phyloP scores from a whole-genome alignment of 306 rosid species.

The Gillenia trifoliata region DNA sequence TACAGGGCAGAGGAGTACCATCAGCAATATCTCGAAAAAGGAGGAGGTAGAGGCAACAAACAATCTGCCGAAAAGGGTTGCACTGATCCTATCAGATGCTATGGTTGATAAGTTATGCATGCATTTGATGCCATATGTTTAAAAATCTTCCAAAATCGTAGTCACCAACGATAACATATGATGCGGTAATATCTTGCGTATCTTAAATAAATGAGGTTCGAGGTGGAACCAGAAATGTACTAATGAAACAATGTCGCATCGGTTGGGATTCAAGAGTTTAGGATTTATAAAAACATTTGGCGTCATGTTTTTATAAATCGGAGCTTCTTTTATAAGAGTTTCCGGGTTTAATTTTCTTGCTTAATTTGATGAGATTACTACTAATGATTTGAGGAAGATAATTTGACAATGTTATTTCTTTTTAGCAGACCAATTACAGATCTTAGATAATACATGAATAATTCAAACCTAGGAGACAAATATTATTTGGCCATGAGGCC shows the following conservation, averaged over 20 bases:
- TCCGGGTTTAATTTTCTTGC: background rate
- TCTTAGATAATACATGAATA: background rate
- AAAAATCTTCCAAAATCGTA: background rate
- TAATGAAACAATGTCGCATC: background rate
- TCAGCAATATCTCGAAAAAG: conserved; percentile 87
- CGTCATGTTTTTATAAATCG: background rate
- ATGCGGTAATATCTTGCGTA: background rate
- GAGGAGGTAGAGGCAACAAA: conserved; percentile 52
- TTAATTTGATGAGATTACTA: background rate
- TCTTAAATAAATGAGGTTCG: background rate
- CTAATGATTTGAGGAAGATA: background rate
- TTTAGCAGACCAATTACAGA: conserved; percentile 6
- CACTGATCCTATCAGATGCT: conserved; percentile 82
- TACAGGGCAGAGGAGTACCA: conserved; percentile 93
- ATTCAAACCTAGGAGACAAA: conserved; percentile 9
- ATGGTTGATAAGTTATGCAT: conserved; percentile 36
- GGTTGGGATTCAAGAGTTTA: background rate
- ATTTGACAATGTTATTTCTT: conserved; percentile 15
- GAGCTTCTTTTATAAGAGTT: background rate
- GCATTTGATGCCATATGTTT: background rate
- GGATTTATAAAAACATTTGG: background rate
- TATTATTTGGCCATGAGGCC: conserved; percentile 20
- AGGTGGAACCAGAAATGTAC: background rate
- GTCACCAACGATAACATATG: background rate
- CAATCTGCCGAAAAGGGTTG: conserved; percentile 81